A percentile compares a stretch with the other conserved stretches of the same genome.
Evolutionary conservation across 1,284 basidiomycete genomes (phyloP).

Genomic region (Naganishia sp.): DNA sequence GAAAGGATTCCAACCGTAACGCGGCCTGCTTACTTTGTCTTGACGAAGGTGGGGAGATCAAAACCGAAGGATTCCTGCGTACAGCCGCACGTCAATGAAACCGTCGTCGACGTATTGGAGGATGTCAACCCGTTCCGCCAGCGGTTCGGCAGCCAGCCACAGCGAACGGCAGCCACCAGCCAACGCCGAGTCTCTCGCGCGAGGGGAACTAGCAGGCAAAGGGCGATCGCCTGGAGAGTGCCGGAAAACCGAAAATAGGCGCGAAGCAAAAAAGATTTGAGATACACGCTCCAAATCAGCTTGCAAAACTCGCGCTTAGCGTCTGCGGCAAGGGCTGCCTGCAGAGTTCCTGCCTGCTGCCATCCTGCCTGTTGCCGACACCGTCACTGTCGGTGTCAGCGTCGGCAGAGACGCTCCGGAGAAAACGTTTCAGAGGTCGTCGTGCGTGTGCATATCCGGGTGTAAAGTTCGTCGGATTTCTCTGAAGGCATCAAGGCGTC

Average conservation of each 20-base stretch:
- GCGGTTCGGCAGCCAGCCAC: slow-evolving; percentile 22
- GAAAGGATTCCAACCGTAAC: slow-evolving; percentile 5
- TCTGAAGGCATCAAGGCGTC: slow-evolving; percentile 30
- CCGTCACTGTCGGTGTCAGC: slow-evolving; percentile 3
- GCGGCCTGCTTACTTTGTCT: slow-evolving; percentile 31
- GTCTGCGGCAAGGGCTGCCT: background rate
- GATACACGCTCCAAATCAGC: background rate
- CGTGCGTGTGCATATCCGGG: slow-evolving; percentile 4
- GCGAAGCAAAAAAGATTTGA: background rate
- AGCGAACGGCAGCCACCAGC: background rate
- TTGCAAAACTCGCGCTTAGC: background rate
- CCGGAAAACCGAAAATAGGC: background rate
- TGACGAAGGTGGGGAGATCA: slow-evolving; percentile 31
- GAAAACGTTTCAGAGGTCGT: slow-evolving; percentile 14
- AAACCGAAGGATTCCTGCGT: slow-evolving; percentile 25
- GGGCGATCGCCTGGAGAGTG: background rate
- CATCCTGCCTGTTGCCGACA: background rate
- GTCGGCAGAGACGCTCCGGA: slow-evolving; percentile 12
- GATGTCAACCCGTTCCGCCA: background rate
- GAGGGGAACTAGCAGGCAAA: background rate
- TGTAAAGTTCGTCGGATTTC: slow-evolving; percentile 17
- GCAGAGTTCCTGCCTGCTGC: slow-evolving; percentile 1
- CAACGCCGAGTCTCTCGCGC: slow-evolving; percentile 6
- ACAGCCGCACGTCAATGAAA: background rate
- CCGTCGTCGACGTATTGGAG: slow-evolving; percentile 7